Percentiles rank a stretch among this genome's conserved stretches.
Conservation (phyloP, 169 alveolate genomes). For the Blepharisma undulans region DNA sequence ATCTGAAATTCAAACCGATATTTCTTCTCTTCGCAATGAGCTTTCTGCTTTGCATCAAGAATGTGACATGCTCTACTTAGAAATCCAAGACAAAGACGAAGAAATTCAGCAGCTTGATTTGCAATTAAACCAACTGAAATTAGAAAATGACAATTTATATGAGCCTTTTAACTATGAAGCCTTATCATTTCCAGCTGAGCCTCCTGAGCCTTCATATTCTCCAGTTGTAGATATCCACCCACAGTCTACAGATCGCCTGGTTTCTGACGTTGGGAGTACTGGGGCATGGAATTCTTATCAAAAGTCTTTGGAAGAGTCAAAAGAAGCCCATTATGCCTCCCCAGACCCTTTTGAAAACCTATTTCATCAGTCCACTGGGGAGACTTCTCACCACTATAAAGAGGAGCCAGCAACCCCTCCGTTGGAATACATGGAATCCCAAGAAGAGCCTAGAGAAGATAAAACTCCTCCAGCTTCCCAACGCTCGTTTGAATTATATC, state of each 20-base stretch:
- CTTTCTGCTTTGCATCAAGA: background rate
- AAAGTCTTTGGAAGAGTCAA: background rate
- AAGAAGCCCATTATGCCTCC: background rate
- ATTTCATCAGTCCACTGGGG: slow-evolving; percentile 22
- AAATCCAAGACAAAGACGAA: slow-evolving; percentile 15
- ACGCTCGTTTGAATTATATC: background rate
- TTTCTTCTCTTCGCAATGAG: background rate
- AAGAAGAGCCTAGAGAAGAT: background rate
- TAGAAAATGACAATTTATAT: background rate
- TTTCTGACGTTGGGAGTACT: slow-evolving; percentile 32
- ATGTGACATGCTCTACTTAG: background rate
- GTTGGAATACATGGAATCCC: background rate
- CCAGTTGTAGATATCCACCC: slow-evolving; percentile 1
- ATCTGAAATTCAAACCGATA: background rate
- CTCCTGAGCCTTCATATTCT: background rate
- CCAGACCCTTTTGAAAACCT: slow-evolving; percentile 28
- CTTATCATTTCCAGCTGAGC: background rate
- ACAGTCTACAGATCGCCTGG: background rate
- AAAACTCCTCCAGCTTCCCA: background rate
- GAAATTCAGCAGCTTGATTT: background rate
- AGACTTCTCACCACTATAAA: background rate
- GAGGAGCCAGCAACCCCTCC: slow-evolving; percentile 35
- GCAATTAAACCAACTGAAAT: background rate
- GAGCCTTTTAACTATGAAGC: background rate
- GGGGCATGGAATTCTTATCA: slow-evolving; percentile 24